A percentile compares a stretch with the other conserved stretches of the same genome.
phyloP scores from a whole-genome alignment of 768 basidiomycete species.

The Tulasnella sp. region DNA sequence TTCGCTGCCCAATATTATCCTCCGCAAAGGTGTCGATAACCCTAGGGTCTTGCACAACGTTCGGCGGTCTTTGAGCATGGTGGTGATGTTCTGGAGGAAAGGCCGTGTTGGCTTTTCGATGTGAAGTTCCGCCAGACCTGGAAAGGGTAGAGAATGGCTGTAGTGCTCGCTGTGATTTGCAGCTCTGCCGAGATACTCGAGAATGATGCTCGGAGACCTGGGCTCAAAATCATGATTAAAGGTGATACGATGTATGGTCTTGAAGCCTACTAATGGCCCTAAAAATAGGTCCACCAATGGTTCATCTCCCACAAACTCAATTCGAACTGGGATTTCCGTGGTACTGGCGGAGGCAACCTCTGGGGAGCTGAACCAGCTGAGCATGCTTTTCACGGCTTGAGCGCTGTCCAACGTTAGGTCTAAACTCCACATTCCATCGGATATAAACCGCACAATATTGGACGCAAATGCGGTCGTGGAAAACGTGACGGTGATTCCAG shows the following conservation, averaged over 20 bases:
- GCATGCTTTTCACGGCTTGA: background rate
- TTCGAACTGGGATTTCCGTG: background rate
- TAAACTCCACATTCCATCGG: background rate
- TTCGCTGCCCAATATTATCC: background rate
- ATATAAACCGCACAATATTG: background rate
- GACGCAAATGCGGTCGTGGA: background rate
- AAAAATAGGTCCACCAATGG: background rate
- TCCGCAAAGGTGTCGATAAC: background rate
- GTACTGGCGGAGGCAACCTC: background rate
- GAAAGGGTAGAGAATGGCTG: background rate
- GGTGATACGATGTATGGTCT: background rate
- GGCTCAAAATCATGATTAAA: background rate
- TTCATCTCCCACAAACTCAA: background rate
- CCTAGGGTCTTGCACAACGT: background rate
- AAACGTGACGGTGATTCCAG: background rate
- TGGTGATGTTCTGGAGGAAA: background rate
- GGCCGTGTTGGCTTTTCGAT: background rate
- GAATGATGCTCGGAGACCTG: background rate
- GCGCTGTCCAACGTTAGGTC: background rate
- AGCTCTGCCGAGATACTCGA: background rate
- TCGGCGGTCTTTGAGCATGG: background rate
- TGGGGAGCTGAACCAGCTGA: background rate
- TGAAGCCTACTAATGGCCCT: background rate
- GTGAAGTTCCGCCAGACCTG: background rate
- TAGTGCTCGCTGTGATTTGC: background rate